Evolutionary conservation across 768 basidiomycete species (phyloP), one percentile per base, ranked within the genome.

Genomic region (Macrolepiota fuliginosa): DNA sequence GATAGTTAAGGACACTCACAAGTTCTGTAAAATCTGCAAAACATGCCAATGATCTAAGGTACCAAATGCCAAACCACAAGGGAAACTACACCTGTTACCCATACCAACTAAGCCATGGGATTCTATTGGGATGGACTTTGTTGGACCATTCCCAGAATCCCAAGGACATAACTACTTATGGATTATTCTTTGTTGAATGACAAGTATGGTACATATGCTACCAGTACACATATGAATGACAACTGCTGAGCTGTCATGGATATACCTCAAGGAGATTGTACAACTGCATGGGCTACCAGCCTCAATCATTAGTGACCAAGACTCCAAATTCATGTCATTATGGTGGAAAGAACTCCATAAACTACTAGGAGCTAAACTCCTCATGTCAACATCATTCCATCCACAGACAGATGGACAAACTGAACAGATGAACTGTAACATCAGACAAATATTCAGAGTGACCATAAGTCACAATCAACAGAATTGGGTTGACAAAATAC

Each of bases 121-220:
- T 2, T 71, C 72, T 0, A 76, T 81, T 0, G 73, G 71, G 0
- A 76, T 81, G 53, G 79, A 80, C 65, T 80, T 80, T 45, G 59
- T 80, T 0, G 77, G 72, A 0, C 74, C 73, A 1, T 66, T 80
- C 12, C 78, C 75, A 47, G 11, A 36, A 63, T 17, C 67, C 52
- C 54, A 67, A 50, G 69, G 65, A 0, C 72, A 36, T 22, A 72
- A 76, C 49, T 72, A 70, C 57, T 49, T 75, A 3, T 72, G 69
- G 66, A 72, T 75, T 2, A 62, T 76, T 1, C 71, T 76, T 27
- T 73, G 70, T 36, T 37, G 67, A 29, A 63, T 72, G 55, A 70
- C 69, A 0, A 68, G 67, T 13, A 75, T 76, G 74, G 71, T 73
- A 17, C 76, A 76, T 36, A 49, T 76, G 0, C 67, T 74, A 27